Evolutionary conservation across 345 rosid genomes (phyloP).

Genomic region (Brassica cretica): DNA sequence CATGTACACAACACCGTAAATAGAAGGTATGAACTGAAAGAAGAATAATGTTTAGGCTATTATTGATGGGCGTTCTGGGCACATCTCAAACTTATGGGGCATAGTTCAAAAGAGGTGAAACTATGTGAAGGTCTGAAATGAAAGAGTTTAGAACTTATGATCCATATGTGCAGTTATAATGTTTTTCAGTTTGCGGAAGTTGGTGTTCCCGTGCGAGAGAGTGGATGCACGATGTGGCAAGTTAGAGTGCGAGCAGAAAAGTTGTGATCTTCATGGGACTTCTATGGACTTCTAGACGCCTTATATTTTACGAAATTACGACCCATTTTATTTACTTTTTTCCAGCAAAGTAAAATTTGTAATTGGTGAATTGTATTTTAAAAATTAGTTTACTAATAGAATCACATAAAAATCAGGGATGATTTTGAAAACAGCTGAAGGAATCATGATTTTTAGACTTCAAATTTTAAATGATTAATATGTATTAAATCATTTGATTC

Average conservation of each 20-base stretch:
- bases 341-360: neutral
- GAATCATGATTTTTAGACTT: neutral
- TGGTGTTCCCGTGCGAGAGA: slow-evolving; percentile 73
- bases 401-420: neutral
- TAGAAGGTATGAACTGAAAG: slow-evolving; percentile 59
- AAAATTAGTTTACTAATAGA: neutral
- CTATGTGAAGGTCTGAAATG: neutral
- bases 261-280: slow-evolving; percentile 80
- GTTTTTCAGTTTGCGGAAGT: slow-evolving; percentile 66
- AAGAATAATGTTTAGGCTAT: neutral
- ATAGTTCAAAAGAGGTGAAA: neutral
- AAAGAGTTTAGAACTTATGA: slow-evolving; percentile 7
- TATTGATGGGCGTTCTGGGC: neutral
- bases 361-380: neutral
- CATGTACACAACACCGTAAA: slow-evolving; percentile 87
- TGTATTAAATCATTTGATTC: neutral
- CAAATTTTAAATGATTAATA: neutral
- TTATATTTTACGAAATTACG: neutral
- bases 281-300: slow-evolving; percentile 33
- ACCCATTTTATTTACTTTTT: neutral
- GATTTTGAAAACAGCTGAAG: neutral
- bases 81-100: neutral
- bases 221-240: slow-evolving; percentile 99
- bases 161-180: neutral
- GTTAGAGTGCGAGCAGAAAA: slow-evolving; percentile 83